Evolutionary conservation across 768 basidiomycete species (phyloP).

Genomic region (Cantharellus anzutake): DNA sequence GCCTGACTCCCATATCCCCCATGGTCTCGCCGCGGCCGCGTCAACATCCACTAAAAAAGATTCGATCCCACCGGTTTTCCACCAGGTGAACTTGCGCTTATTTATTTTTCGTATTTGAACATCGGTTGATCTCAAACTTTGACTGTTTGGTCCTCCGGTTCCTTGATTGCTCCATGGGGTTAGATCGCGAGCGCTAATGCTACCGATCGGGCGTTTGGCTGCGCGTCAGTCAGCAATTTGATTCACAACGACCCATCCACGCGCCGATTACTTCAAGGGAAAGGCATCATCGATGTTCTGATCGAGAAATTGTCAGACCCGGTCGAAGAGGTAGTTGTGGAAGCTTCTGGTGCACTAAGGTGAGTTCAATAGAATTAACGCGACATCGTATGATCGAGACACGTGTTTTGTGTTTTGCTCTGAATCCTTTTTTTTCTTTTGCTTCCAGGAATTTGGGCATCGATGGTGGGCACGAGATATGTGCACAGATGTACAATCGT

Average conservation of each 20-base stretch:
- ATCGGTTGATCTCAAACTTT: not conserved
- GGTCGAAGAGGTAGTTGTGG: slow-evolving; percentile 80
- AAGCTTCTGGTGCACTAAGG: slow-evolving; percentile 79
- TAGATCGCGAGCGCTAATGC: slow-evolving; percentile 63
- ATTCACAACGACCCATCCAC: slow-evolving; percentile 93
- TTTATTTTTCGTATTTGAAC: not conserved
- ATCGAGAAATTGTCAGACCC: slow-evolving; percentile 76
- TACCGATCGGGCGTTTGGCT: slow-evolving; percentile 83
- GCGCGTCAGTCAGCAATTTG: slow-evolving; percentile 86
- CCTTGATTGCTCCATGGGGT: slow-evolving; percentile 6
- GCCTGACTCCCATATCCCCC: slow-evolving; percentile 77
- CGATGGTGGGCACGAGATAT: slow-evolving; percentile 89
- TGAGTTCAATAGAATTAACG: slow-evolving; percentile 19
- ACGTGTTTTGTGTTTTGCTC: not conserved
- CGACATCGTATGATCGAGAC: not conserved
- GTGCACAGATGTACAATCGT: slow-evolving; percentile 95
- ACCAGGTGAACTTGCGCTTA: slow-evolving; percentile 39
- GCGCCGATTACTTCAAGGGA: slow-evolving; percentile 70
- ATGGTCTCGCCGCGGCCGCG: slow-evolving; percentile 58
- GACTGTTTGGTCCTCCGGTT: not conserved
- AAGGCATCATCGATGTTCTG: slow-evolving; percentile 72
- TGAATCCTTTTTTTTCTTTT: not conserved
- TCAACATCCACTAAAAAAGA: slow-evolving; percentile 38
- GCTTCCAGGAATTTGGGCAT: slow-evolving; percentile 67
- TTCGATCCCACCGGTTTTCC: slow-evolving; percentile 70